Conservation (phyloP, 306 rosid species). For the Sicyos baderoa region DNA sequence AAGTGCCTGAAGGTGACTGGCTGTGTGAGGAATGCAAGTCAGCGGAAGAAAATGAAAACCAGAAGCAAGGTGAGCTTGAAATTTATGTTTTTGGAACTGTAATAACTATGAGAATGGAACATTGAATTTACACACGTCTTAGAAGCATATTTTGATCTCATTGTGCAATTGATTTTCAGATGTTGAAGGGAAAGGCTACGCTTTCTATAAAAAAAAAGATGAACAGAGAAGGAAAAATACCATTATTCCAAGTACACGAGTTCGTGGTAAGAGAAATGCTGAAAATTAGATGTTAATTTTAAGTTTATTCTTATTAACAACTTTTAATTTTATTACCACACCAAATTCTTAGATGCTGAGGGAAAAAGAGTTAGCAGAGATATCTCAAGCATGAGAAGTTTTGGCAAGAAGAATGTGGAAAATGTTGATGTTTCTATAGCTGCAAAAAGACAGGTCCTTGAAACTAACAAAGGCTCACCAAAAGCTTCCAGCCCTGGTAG, state of each 20-base stretch:
- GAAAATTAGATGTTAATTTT: slow-evolving; percentile 22
- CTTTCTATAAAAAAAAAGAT: slow-evolving; percentile 4
- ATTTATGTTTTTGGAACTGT: slow-evolving; percentile 17
- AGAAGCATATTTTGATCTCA: slow-evolving; percentile 2
- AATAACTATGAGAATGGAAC: slow-evolving; percentile 10
- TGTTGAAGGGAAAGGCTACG: slow-evolving; percentile 25
- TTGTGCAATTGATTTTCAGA: slow-evolving; percentile 29
- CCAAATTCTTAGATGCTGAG: slow-evolving; percentile 35
- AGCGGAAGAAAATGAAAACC: slow-evolving; percentile 47
- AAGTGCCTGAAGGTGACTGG: slow-evolving; percentile 78
- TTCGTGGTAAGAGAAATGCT: slow-evolving; percentile 53
- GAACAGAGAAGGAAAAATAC: slow-evolving; percentile 26
- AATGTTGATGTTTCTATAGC: slow-evolving; percentile 41
- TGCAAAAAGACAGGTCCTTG: slow-evolving; percentile 62
- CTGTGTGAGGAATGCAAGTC: slow-evolving; percentile 79
- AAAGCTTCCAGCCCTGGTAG: slow-evolving; percentile 50
- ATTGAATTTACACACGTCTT: not conserved
- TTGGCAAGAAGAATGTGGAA: slow-evolving; percentile 58
- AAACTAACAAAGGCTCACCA: slow-evolving; percentile 49
- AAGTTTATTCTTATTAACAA: not conserved
- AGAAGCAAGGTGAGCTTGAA: slow-evolving; percentile 48
- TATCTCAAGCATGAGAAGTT: slow-evolving; percentile 33
- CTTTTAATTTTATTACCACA: slow-evolving; percentile 2
- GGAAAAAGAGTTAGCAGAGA: slow-evolving; percentile 28
- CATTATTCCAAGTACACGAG: slow-evolving; percentile 33